phyloP scores from a whole-genome alignment of 1,284 basidiomycete genomes.

The Takashimella tepidaria region DNA sequence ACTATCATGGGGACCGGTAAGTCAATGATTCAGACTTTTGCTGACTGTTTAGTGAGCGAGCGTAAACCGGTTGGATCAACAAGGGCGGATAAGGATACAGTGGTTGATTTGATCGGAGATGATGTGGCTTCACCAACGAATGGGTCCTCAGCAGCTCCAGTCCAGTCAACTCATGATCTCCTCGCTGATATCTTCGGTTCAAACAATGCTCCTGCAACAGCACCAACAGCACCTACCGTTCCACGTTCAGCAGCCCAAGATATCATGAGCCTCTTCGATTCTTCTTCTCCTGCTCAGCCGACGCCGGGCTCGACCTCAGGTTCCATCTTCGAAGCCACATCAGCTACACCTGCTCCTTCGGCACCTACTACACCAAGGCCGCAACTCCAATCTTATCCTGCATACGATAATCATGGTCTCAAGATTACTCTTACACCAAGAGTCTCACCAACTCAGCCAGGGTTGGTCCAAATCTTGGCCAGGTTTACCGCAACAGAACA shows the following conservation, averaged over 20 bases:
- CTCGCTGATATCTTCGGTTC: conserved; percentile 90
- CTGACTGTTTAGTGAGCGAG: conserved; percentile 63
- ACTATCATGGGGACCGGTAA: conserved; percentile 84
- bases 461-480: conserved; percentile 83
- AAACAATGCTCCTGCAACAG: conserved; percentile 21
- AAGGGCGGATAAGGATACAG: conserved; percentile 63
- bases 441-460: conserved; percentile 68
- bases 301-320: conserved; percentile 7
- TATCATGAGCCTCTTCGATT: conserved; percentile 83
- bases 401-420: conserved; percentile 86
- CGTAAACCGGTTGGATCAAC: conserved; percentile 90
- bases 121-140: conserved; percentile 52
- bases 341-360: conserved; percentile 20
- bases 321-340: conserved; percentile 35
- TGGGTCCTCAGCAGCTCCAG: conserved; percentile 39
- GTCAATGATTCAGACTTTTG: conserved; percentile 28
- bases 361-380: conserved; percentile 43
- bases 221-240: conserved; percentile 45
- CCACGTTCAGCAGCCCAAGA: conserved; percentile 69
- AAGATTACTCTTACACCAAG: conserved; percentile 86
- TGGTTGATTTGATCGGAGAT: conserved; percentile 69
- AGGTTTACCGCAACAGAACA: conserved; percentile 69
- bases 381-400: conserved; percentile 67
- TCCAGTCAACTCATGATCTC: conserved; percentile 77
- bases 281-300: conserved; percentile 40